These are phyloP conservation scores for Verticillium isaacii DNA, from an alignment of 2,329 filamentous ascomycete genomes.

Conservation along the genomic window DNA sequence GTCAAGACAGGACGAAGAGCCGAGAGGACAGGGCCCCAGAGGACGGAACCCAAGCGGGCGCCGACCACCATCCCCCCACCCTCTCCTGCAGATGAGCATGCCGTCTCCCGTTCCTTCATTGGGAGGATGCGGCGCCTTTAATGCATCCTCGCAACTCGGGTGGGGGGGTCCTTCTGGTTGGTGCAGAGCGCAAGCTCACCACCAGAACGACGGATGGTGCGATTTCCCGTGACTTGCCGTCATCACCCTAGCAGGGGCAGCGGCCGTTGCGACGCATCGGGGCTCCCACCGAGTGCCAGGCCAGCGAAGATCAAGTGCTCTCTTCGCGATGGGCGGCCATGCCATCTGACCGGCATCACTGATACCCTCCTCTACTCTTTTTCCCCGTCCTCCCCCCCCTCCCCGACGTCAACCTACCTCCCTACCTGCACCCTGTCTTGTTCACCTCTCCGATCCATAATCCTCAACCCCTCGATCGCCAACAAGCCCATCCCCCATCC, in stretches of 20 bases:
- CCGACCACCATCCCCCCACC: not conserved
- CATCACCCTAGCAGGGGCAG: slow-evolving; percentile 14
- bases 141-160: not conserved
- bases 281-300: not conserved
- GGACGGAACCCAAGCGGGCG: not conserved
- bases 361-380: not conserved
- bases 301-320: not conserved
- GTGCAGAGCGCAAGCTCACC: not conserved
- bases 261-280: slow-evolving; percentile 1
- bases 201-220: slow-evolving; percentile 42
- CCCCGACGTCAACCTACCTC: not conserved
- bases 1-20: not conserved
- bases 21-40: not conserved
- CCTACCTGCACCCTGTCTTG: not conserved
- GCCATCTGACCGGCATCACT: not conserved
- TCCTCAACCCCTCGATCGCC: not conserved
- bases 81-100: not conserved
- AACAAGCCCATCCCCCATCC: not conserved
- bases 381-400: not conserved
- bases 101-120: not conserved
- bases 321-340: not conserved
- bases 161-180: not conserved
- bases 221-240: slow-evolving; percentile 54
- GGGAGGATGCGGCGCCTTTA: not conserved
- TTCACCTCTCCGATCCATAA: not conserved